Percentiles rank a stretch among this genome's conserved stretches.
Evolutionary conservation across 75 land plant genomes (phyloP).

Genomic region (Gnetum montanum): DNA sequence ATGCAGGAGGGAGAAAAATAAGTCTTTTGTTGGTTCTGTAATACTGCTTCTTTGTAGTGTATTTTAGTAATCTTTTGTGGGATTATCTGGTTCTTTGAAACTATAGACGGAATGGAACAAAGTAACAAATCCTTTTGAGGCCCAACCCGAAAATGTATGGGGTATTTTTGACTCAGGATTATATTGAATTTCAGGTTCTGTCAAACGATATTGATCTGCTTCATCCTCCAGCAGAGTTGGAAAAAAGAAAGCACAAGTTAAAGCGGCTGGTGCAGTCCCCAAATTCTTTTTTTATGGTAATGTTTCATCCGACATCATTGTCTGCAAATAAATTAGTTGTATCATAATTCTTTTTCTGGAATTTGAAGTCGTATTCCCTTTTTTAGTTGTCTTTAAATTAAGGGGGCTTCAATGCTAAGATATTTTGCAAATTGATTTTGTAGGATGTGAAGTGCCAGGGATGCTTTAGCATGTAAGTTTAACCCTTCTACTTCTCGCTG

Average conservation of each 20-base stretch:
- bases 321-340: background rate
- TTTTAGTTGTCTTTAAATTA: background rate
- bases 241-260: slow-evolving; percentile 79
- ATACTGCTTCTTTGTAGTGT: too few relatives aligned
- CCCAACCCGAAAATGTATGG: too few relatives aligned
- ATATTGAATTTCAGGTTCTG: slow-evolving; percentile 62
- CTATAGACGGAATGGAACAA: too few relatives aligned
- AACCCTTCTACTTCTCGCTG: too few relatives aligned
- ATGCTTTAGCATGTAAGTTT: slow-evolving; percentile 37
- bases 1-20: too few relatives aligned
- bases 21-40: too few relatives aligned
- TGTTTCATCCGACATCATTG: background rate
- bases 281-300: slow-evolving; percentile 85
- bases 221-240: slow-evolving; percentile 81
- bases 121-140: too few relatives aligned
- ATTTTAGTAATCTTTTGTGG: too few relatives aligned
- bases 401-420: background rate
- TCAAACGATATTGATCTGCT: slow-evolving; percentile 78
- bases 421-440: background rate
- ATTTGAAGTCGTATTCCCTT: background rate
- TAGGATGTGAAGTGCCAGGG: slow-evolving; percentile 43
- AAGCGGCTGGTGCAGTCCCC: slow-evolving; percentile 81
- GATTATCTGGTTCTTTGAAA: too few relatives aligned
- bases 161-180: too few relatives aligned
- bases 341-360: background rate